Conservation (phyloP, 306 rosid species). For the Prunus davidiana region DNA sequence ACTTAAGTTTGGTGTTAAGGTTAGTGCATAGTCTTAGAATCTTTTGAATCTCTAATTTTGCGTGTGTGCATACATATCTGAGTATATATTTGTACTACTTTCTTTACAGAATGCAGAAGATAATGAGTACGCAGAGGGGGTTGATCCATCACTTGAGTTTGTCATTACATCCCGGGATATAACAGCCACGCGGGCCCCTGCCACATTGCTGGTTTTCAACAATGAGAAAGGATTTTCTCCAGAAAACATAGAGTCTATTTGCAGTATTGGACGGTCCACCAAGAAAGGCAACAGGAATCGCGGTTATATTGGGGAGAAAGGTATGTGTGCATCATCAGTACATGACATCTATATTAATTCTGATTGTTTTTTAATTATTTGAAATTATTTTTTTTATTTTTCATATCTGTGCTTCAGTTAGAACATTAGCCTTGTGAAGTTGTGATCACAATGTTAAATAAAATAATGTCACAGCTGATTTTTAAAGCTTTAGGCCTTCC, state of each 20-base stretch:
- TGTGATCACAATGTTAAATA: too few relatives aligned
- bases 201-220: slow-evolving; percentile 66
- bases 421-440: too few relatives aligned
- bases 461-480: too few relatives aligned
- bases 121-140: slow-evolving; percentile 48
- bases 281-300: slow-evolving; percentile 57
- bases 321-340: slow-evolving; percentile 14
- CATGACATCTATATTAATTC: too few relatives aligned
- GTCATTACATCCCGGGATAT: slow-evolving; percentile 60
- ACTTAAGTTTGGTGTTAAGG: too few relatives aligned
- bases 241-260: slow-evolving; percentile 57
- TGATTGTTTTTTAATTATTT: too few relatives aligned
- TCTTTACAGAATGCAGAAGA: slow-evolving; percentile 74
- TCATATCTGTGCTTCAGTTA: too few relatives aligned
- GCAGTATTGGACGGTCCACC: slow-evolving; percentile 75
- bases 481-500: too few relatives aligned
- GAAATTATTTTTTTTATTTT: too few relatives aligned
- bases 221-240: slow-evolving; percentile 65
- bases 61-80: background rate
- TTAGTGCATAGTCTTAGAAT: too few relatives aligned
- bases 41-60: too few relatives aligned
- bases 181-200: slow-evolving; percentile 57
- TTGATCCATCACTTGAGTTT: slow-evolving; percentile 56
- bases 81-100: background rate
- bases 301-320: slow-evolving; percentile 85